A percentile compares a stretch with the other conserved stretches of the same genome.
Conservation (phyloP, 257 asterid species). For the Solanum rostratum region DNA sequence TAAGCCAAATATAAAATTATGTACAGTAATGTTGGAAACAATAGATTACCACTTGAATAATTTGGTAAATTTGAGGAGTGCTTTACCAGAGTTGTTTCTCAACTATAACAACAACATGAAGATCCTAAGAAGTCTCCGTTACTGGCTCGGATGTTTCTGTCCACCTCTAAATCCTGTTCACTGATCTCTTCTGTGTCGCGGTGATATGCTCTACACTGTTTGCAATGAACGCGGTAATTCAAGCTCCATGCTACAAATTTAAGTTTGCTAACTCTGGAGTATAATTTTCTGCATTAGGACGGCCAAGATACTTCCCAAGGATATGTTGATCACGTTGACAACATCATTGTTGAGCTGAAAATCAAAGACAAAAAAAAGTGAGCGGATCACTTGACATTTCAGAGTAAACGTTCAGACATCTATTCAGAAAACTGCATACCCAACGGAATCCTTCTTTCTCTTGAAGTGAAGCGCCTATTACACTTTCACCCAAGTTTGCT, state of each 20-base stretch:
- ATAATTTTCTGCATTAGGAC: constrained; percentile 45
- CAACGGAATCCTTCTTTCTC: constrained; percentile 48
- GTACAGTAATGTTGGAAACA: background rate
- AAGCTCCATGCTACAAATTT: background rate
- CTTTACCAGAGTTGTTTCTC: background rate
- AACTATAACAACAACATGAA: background rate
- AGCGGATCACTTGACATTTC: background rate
- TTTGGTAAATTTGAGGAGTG: background rate
- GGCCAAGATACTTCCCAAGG: constrained; percentile 79
- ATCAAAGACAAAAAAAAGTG: background rate
- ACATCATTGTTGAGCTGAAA: constrained; percentile 72
- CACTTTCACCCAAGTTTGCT: constrained; percentile 93
- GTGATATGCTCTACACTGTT: background rate
- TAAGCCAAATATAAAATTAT: background rate
- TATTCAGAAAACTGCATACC: constrained; percentile 18
- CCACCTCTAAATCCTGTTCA: background rate
- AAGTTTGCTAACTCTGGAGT: constrained; percentile 17
- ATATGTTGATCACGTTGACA: constrained; percentile 76
- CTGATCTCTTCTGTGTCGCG: background rate
- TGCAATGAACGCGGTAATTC: background rate
- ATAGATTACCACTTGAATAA: background rate
- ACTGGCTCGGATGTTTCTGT: background rate
- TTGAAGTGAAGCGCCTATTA: constrained; percentile 71
- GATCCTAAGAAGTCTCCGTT: background rate
- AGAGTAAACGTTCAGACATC: background rate